Evolutionary conservation across 169 alveolate genomes (phyloP), one percentile per base, ranked within the genome.

Genomic region (Plasmodium gonderi): DNA sequence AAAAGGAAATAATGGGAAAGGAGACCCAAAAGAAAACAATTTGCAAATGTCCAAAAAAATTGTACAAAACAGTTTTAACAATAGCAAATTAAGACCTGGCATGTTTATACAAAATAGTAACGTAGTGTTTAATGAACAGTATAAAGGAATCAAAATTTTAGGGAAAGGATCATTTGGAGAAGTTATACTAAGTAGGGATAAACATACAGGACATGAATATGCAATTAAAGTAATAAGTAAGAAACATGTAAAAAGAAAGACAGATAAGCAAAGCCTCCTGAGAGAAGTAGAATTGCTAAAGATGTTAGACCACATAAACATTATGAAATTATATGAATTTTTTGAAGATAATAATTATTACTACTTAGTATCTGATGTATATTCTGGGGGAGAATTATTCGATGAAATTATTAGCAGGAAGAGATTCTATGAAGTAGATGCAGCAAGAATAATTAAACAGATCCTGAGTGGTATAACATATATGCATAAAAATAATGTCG

Each of bases 301-400:
- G 90, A 89, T 92, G 91, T 95, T 97, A 79, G 98, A 97, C 80
- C 98, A 97, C 74, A 98, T 98, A 31, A 96, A 97, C 83, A 97
- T 97, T 79, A 97, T 97, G 99, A 97, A 97, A 91, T 91, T 97
- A 17, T 97, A 94, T 91, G 99, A 97, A 89, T 96, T 97, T 91
- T 97, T 95, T 93, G 99, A 97, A 78, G 99, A 97, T 79, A 94
- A 94, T 51, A 96, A 95, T 80, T 96, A 97, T 94, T 97, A 94
- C 95, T 96, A 97, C 80, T 92, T 97, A 49, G 99, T 97, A 29
- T 95, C 97, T 23, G 99, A 98, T 94, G 97, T 97, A 20, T 97
- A 97, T 95, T 95, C 99, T 5, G 99, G 99, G 8, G 99, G 99
- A 4, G 99, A 98, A 93, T 94, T 98, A 54, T 98, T 98, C 95